A percentile compares a stretch with the other conserved stretches of the same genome.
phyloP scores from a whole-genome alignment of 2,329 filamentous ascomycete genomes.

The Exophiala sideris region DNA sequence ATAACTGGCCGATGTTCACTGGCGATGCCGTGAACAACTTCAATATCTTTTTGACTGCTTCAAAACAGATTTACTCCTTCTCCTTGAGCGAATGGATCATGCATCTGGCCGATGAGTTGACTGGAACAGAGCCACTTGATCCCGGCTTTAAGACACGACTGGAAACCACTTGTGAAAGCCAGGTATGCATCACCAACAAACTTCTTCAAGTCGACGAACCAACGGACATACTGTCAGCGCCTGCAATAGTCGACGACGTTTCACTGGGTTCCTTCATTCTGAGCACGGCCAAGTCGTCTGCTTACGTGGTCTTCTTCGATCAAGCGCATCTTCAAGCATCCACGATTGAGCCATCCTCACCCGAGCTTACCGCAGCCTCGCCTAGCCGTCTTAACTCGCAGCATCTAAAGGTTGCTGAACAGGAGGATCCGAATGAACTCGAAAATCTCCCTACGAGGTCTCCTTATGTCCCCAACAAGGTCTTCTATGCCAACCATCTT shows the following conservation, averaged over 20 bases:
- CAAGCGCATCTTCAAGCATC: constrained; percentile 36
- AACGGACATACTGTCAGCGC: constrained; percentile 43
- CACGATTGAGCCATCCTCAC: constrained; percentile 9
- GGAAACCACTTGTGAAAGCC: constrained; percentile 52
- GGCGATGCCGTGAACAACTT: constrained; percentile 55
- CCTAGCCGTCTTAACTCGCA: constrained; percentile 17
- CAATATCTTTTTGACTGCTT: constrained; percentile 57
- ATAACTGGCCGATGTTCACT: constrained; percentile 54
- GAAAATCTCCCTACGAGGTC: constrained; percentile 36
- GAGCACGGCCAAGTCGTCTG: constrained; percentile 46
- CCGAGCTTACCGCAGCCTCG: constrained; percentile 13
- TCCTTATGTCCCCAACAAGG: constrained; percentile 34
- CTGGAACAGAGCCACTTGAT: constrained; percentile 34
- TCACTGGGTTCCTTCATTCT: constrained; percentile 58
- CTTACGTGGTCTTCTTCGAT: constrained; percentile 53
- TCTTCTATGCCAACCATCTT: constrained; percentile 25
- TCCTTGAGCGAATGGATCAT: constrained; percentile 57
- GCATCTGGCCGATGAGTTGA: constrained; percentile 55
- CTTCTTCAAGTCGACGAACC: constrained; percentile 39
- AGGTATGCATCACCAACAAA: constrained; percentile 48
- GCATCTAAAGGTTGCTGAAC: constrained; percentile 13
- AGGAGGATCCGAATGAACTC: constrained; percentile 10
- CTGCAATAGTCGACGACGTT: constrained; percentile 54
- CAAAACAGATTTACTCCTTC: constrained; percentile 52
- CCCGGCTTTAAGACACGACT: constrained; percentile 56